Percentiles rank a stretch among this genome's conserved stretches.
phyloP scores from a whole-genome alignment of 2,329 filamentous ascomycete species.

The Furcasterigmium sp. region DNA sequence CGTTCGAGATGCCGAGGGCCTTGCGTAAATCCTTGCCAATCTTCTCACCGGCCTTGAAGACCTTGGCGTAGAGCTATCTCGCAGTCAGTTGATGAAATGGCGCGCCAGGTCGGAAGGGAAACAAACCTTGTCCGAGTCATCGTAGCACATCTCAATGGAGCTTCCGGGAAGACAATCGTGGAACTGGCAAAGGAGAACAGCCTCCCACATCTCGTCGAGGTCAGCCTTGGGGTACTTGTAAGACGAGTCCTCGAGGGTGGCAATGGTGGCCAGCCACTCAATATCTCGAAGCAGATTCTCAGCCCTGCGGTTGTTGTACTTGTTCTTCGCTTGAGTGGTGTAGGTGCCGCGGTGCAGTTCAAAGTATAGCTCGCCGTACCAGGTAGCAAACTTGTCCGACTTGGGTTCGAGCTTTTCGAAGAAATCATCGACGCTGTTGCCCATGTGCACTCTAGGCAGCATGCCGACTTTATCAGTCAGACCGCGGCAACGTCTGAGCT shows the following conservation, averaged over 20 bases:
- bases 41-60: slow-evolving; percentile 72
- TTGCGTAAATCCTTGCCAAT: slow-evolving; percentile 65
- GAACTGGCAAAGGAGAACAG: slow-evolving; percentile 88
- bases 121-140: slow-evolving; percentile 75
- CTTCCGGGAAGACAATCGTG: slow-evolving; percentile 95
- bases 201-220: slow-evolving; percentile 96
- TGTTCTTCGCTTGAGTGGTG: slow-evolving; percentile 96
- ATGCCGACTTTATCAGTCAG: slow-evolving; percentile 82
- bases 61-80: slow-evolving; percentile 65
- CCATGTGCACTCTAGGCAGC: slow-evolving; percentile 83
- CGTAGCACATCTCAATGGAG: slow-evolving; percentile 96
- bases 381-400: slow-evolving; percentile 75
- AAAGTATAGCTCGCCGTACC: slow-evolving; percentile 98
- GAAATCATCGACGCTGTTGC: slow-evolving; percentile 88
- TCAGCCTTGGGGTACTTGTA: slow-evolving; percentile 92
- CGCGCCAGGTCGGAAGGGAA: slow-evolving; percentile 5
- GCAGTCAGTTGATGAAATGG: slow-evolving; percentile 13
- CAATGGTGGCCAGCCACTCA: slow-evolving; percentile 81
- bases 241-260: slow-evolving; percentile 63
- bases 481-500: slow-evolving; percentile 85
- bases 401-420: slow-evolving; percentile 82
- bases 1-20: slow-evolving; percentile 57
- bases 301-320: slow-evolving; percentile 82
- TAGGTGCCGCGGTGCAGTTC: slow-evolving; percentile 96
- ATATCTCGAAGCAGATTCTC: slow-evolving; percentile 84